phyloP scores from a whole-genome alignment of 2,329 filamentous ascomycete genomes.

The Colletotrichum simmondsii region DNA sequence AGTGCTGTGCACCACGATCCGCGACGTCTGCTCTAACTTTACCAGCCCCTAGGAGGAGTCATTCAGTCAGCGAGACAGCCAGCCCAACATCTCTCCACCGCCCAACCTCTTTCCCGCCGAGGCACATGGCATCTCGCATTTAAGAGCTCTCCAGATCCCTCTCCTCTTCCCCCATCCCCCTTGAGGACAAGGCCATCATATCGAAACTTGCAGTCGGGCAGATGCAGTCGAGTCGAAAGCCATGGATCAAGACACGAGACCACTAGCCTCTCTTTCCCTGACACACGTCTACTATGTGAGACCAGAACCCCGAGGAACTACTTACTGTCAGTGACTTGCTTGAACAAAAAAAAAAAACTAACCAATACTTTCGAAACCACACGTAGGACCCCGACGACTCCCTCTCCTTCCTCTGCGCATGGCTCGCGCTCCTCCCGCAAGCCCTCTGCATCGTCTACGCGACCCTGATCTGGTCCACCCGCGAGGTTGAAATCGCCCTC shows the following conservation, averaged over 20 bases:
- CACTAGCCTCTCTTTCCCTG: constrained; percentile 88
- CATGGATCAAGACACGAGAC: constrained; percentile 52
- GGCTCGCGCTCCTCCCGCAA: constrained; percentile 93
- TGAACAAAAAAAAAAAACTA: constrained; percentile 54
- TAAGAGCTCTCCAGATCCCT: not conserved
- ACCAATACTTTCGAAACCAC: not conserved
- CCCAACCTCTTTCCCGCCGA: not conserved
- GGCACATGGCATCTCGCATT: not conserved
- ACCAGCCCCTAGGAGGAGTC: constrained; percentile 29
- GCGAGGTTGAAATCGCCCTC: constrained; percentile 88
- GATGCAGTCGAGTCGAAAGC: constrained; percentile 22
- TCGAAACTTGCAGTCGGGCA: not conserved
- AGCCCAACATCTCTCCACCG: not conserved
- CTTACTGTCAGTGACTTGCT: constrained; percentile 79
- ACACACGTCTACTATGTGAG: constrained; percentile 92
- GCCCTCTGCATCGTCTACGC: constrained; percentile 90
- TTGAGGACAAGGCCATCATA: not conserved
- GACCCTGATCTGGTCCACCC: constrained; percentile 89
- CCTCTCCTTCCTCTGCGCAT: constrained; percentile 89
- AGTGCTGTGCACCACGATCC: constrained; percentile 34
- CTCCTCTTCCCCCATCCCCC: not conserved
- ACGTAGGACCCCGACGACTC: constrained; percentile 80
- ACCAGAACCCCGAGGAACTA: constrained; percentile 64
- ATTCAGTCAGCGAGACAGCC: not conserved
- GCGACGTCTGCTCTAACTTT: constrained; percentile 32